These are phyloP conservation scores for Novymonas esmeraldas DNA, from an alignment of 208 protist genomes.

Conservation along the genomic window DNA sequence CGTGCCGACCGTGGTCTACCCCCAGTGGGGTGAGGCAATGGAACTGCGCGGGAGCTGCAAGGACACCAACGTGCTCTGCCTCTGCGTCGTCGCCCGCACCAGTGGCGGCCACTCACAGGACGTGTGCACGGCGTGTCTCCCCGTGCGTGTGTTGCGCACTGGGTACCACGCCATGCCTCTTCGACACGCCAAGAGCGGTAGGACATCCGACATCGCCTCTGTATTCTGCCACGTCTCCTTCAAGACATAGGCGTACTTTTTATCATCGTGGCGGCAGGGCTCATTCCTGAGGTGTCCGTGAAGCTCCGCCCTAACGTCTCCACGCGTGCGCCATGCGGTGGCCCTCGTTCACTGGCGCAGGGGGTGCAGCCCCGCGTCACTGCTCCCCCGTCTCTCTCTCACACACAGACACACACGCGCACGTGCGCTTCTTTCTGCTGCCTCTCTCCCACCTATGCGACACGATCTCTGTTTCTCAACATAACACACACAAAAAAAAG, in stretches of 20 bases:
- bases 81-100: conserved; percentile 36
- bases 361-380: too few species aligned
- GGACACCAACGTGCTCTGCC: conserved; percentile 50
- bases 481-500: too few species aligned
- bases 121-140: conserved; percentile 40
- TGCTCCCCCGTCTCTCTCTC: too few species aligned
- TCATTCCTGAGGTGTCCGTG: too few species aligned
- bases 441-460: background rate
- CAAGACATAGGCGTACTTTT: background rate
- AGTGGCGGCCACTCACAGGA: conserved; percentile 34
- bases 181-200: conserved; percentile 30
- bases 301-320: background rate
- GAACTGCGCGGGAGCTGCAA: conserved; percentile 28
- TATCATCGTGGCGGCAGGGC: background rate
- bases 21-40: conserved; percentile 54
- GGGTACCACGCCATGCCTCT: conserved; percentile 58
- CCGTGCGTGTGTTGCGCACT: conserved; percentile 40
- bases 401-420: background rate
- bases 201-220: conserved; percentile 28
- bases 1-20: conserved; percentile 53
- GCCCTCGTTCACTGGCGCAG: too few species aligned
- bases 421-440: background rate
- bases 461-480: background rate
- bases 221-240: conserved; percentile 33
- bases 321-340: too few species aligned